Evolutionary conservation across 192 early-diverging fungal species (phyloP), one percentile per base, ranked within the genome.

Genomic region (Kappamyces sp.): DNA sequence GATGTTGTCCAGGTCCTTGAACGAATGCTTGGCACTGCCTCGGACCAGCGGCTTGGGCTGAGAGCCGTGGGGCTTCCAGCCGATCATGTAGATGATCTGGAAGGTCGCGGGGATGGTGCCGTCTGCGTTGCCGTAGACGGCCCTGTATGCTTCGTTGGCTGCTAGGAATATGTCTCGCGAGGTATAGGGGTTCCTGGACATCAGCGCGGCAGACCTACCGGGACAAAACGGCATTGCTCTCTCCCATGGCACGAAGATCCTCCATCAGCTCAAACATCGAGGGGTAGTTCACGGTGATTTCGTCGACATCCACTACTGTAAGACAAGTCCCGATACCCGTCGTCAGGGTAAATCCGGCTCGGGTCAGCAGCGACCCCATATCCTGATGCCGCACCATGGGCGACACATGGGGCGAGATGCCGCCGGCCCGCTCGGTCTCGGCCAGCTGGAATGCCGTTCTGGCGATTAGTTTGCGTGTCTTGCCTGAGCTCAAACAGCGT

Each of bases 91-190:
- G 43, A 72, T 60, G 39, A 65, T 46, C 48, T 94, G 90, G 69
- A 98, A 98, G 7, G 94, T 98, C 4, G 94, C 94, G 15, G 94
- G 92, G 47, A 98, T 77, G 1, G 84, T 68, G 11, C 92, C 91
- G 48, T 97, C 92, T 50, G 79, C 66, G 61, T 92, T 84, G 12
- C 91, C 93, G 46, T 98, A 86, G 50, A 98, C 58, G 52, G 88
- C 86, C 67, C 91, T 84, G 73, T 95, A 98, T 38, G 89, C 87
- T 3, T 88, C 83, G 7, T 88, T 72, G 2, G 93, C 87, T 2
- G 94, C 89, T 30, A 90, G 45, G 55, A 98, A 65, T 3, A 88
- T 91, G 71, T 98, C 94, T 47, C 87, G 77, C 57, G 79, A 83
- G 45, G 68, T 8, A 31, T 49, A 49, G 0, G 48, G 66, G 54